Percentiles rank a stretch among this genome's conserved stretches.
phyloP scores from a whole-genome alignment of 306 rosid genomes.

The Luffa acutangula region DNA sequence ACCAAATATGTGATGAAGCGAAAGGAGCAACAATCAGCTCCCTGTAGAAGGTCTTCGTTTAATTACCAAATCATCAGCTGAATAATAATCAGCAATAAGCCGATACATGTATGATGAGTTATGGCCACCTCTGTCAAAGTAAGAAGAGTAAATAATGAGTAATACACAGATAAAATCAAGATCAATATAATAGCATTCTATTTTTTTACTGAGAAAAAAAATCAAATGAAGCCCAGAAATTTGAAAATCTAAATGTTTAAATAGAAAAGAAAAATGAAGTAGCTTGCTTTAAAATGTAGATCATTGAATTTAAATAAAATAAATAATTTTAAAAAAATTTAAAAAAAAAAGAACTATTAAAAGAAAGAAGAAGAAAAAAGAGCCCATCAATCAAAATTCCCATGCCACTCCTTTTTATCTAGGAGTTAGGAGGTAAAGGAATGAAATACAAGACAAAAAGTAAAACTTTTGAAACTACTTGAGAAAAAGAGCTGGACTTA shows the following conservation, averaged over 20 bases:
- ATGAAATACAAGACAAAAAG: background rate
- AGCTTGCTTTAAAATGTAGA: background rate
- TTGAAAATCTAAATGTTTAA: background rate
- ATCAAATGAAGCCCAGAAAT: background rate
- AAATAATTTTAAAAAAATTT: no score
- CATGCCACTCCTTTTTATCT: background rate
- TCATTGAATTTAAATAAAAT: background rate
- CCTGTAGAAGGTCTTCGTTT: constrained; percentile 44
- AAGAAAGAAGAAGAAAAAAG: background rate
- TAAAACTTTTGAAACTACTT: background rate
- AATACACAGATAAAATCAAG: background rate
- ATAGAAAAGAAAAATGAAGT: background rate
- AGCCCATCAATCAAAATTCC: background rate
- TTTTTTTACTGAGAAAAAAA: background rate
- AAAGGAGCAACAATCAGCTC: constrained; percentile 31
- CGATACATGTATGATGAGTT: constrained; percentile 94
- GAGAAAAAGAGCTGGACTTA: constrained; percentile 35
- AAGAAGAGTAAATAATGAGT: constrained; percentile 12
- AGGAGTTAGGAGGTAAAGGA: background rate
- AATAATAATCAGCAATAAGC: constrained; percentile 89
- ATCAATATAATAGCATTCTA: background rate
- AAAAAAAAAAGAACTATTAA: background rate
- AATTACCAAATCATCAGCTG: constrained; percentile 91
- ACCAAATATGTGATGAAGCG: constrained; percentile 23
- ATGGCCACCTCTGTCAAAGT: constrained; percentile 82